A percentile compares a stretch with the other conserved stretches of the same genome.
Conservation (phyloP, 2,329 filamentous ascomycete genomes). For the Aspergillus clavatus region DNA sequence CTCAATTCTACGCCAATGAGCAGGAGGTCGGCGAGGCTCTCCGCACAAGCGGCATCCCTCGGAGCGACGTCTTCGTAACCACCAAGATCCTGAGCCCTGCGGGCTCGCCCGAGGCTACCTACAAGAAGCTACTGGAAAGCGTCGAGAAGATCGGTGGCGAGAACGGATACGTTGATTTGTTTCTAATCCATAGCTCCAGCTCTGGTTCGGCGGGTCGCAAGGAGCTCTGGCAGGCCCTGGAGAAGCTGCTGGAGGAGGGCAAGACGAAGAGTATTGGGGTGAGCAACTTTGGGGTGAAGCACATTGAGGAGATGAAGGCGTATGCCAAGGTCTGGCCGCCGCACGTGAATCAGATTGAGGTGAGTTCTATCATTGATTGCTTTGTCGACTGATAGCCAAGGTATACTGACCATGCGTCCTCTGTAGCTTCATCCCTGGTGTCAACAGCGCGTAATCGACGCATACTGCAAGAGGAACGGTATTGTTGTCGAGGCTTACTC, state of each 20-base stretch:
- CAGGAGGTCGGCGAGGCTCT: slow-evolving; percentile 61
- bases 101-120: slow-evolving; percentile 54
- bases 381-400: slow-evolving; percentile 1
- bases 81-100: slow-evolving; percentile 61
- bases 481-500: slow-evolving; percentile 53
- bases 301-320: slow-evolving; percentile 63
- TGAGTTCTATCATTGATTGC: slow-evolving; percentile 33
- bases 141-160: slow-evolving; percentile 57
- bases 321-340: slow-evolving; percentile 65
- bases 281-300: slow-evolving; percentile 64
- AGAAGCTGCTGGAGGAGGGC: slow-evolving; percentile 56
- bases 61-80: slow-evolving; percentile 60
- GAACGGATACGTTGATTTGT: slow-evolving; percentile 64
- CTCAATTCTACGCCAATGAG: slow-evolving; percentile 68
- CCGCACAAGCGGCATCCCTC: slow-evolving; percentile 49
- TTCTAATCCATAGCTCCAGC: slow-evolving; percentile 63
- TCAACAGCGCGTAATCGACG: slow-evolving; percentile 57
- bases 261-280: slow-evolving; percentile 64
- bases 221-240: slow-evolving; percentile 62
- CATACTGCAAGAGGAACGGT: slow-evolving; percentile 50
- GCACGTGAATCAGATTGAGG: slow-evolving; percentile 70
- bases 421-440: slow-evolving; percentile 65
- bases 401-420: slow-evolving; percentile 12
- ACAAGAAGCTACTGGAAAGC: slow-evolving; percentile 56
- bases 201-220: slow-evolving; percentile 53